phyloP scores from a whole-genome alignment of 805 yeast genomes.

The Kodamaea jinghongensis region DNA sequence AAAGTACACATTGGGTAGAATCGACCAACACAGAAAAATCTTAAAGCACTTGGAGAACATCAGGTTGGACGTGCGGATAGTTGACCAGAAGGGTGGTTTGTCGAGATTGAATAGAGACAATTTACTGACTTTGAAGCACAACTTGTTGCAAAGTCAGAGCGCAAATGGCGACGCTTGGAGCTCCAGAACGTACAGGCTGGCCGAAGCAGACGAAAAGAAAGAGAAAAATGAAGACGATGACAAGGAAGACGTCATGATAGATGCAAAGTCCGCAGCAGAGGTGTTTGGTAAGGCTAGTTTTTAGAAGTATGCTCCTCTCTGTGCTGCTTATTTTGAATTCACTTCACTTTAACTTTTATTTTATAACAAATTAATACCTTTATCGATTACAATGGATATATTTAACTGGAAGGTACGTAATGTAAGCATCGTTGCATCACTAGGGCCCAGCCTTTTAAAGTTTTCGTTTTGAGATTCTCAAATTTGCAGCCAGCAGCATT shows the following conservation, averaged over 20 bases:
- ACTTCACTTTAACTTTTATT: no score
- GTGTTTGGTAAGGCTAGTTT: slow-evolving; percentile 76
- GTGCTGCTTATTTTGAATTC: no score
- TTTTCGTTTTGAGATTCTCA: no score
- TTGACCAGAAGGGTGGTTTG: slow-evolving; percentile 76
- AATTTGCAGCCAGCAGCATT: no score
- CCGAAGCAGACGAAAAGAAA: slow-evolving; percentile 27
- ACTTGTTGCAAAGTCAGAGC: slow-evolving; percentile 42
- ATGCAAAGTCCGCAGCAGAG: slow-evolving; percentile 82
- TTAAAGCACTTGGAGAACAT: slow-evolving; percentile 69
- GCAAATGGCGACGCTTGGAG: slow-evolving; percentile 44
- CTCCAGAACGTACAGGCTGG: slow-evolving; percentile 39
- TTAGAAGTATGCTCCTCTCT: no score
- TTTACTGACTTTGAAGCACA: slow-evolving; percentile 44
- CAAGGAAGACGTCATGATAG: slow-evolving; percentile 36
- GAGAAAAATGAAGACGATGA: slow-evolving; percentile 28
- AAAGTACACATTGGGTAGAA: slow-evolving; percentile 62
- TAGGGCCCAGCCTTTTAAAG: no score
- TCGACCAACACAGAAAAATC: slow-evolving; percentile 83
- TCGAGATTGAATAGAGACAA: slow-evolving; percentile 77
- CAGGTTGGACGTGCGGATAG: slow-evolving; percentile 68
- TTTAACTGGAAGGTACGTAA: no score
- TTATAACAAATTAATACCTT: no score
- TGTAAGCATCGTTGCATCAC: no score
- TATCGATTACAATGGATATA: no score